Evolutionary conservation across 1,139 yeast genomes (phyloP).

Genomic region (Citeromyces siamensis): DNA sequence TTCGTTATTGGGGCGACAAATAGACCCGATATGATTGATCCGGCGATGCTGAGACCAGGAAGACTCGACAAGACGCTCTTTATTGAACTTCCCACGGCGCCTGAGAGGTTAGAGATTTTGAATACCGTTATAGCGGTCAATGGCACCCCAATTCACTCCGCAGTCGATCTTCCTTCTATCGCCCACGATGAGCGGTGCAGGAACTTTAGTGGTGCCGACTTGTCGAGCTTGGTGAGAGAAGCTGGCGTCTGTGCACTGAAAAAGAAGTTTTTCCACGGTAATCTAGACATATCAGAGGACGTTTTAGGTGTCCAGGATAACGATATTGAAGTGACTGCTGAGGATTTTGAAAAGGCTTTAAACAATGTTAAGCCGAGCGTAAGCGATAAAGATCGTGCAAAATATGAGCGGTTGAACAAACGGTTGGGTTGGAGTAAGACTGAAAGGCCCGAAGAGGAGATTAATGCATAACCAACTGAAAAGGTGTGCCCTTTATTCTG

Average conservation of each 20-base stretch:
- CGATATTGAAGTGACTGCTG: slow-evolving; percentile 36
- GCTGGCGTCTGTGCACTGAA: slow-evolving; percentile 53
- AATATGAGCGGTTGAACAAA: slow-evolving; percentile 41
- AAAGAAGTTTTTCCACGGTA: slow-evolving; percentile 24
- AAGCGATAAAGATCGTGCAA: slow-evolving; percentile 69
- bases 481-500: no score
- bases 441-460: no score
- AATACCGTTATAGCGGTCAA: slow-evolving; percentile 60
- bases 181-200: slow-evolving; percentile 73
- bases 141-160: slow-evolving; percentile 59
- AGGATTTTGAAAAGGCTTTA: slow-evolving; percentile 65
- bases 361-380: slow-evolving; percentile 80
- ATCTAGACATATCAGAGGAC: no score
- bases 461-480: no score
- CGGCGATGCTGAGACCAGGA: slow-evolving; percentile 98
- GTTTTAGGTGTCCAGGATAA: slow-evolving; percentile 21
- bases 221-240: slow-evolving; percentile 83
- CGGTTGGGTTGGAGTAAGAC: slow-evolving; percentile 21
- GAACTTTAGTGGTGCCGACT: slow-evolving; percentile 93
- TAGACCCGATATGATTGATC: slow-evolving; percentile 98
- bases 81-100: slow-evolving; percentile 96
- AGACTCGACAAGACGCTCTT: slow-evolving; percentile 97
- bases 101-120: slow-evolving; percentile 85
- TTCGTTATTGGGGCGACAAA: slow-evolving; percentile 98
- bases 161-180: slow-evolving; percentile 47